Base-by-base conservation (phyloP, 768 basidiomycete species). In the Dentipellis fragilis region DNA sequence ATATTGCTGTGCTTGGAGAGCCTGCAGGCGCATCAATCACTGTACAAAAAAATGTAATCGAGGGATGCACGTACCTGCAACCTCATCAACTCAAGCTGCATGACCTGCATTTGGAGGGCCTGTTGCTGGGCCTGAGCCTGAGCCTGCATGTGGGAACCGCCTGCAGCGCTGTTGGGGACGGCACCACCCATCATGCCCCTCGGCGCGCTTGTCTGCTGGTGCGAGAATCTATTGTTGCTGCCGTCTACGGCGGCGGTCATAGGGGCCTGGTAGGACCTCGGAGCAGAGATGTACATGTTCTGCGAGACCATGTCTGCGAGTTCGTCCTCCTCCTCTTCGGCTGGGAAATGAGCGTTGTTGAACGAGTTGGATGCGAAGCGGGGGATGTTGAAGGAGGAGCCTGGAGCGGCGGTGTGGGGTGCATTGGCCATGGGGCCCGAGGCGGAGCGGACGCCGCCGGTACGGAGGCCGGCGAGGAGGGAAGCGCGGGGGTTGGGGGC, bases 401-500 rank as follows among this genome's bases (percentile, higher is more conserved):
- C 69, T 21, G 84, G 81, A 22, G 82, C 81, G 54, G 87, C 84
- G 49, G 85, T 84, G 69, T 86, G 83, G 42, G 88, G 86, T 17
- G 80, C 69, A 51, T 70, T 67, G 55, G 69, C 51, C 46, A 62
- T 58, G 22, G 48, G 48, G 10, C 48, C 48, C 17, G 70, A 87
- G 47, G 77, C 65, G n/a, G 89, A 84, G 63, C 90, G 86, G 58
- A 93, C 91, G 50, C 90, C 90, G 67, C 90, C 91, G 54, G 90
- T 93, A 68, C 90, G 87, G 66, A 93, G 88, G 63, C 87, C 89
- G 58, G 85, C 77, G 69, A 93, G 88, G 66, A 93, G 89, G 59
- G 88, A 87, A 51, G 91, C 89, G 64, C 90, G 87, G 54, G 64
- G 61, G 68, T 76, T 84, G 63, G 77, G 66, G 51, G 67, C 66